Evolutionary conservation across 805 yeast genomes (phyloP), one percentile per base, ranked within the genome.

Genomic region (Ogataea populi-albae): DNA sequence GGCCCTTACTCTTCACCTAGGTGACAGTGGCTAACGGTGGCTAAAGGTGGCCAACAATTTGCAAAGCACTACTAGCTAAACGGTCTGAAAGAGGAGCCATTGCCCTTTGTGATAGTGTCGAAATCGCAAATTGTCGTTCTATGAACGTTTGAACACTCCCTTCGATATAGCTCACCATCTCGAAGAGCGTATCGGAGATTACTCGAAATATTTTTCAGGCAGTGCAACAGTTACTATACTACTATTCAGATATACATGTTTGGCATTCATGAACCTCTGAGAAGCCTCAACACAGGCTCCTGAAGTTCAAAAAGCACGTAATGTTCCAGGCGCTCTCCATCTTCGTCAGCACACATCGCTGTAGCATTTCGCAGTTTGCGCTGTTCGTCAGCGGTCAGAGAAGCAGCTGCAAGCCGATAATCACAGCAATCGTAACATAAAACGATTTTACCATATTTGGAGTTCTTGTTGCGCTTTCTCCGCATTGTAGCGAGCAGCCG

Each of bases 371-470:
- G 21, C 17, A 47, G 32, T 23, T 34, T 31, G 8, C 31, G 29
- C 11, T 5, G 22, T 3, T 26, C 47, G 12, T 15, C 45, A 46
- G 8, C 27, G 8, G 6, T 17, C 8, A 15, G 47, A 35, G 40
- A 51, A 48, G 1, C 20, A 3, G 30, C 14, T 3, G 26, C 7
- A 17, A 46, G 10, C 15, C 49, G 51, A 4, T 35, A 17, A 4
- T 29, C 25, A 12, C 58, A 43, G 37, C 62, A 57, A 1, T 27
- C 37, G 16, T 55, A 25, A 35, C 64, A 59, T 5, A 56, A 25
- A 3, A 53, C 43, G 17, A 45, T 28, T 26, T 47, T 54, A 15
- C 62, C 64, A 36, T 40, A 57, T 11, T 41, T 45, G 5, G 41
- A 36, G 30, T 54, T 49, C 34, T 46, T 49, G 17, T 18, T 26